Evolutionary conservation across 176 grass and related monocot species (phyloP), one percentile per base, ranked within the genome.

Genomic region (Areca catechu): DNA sequence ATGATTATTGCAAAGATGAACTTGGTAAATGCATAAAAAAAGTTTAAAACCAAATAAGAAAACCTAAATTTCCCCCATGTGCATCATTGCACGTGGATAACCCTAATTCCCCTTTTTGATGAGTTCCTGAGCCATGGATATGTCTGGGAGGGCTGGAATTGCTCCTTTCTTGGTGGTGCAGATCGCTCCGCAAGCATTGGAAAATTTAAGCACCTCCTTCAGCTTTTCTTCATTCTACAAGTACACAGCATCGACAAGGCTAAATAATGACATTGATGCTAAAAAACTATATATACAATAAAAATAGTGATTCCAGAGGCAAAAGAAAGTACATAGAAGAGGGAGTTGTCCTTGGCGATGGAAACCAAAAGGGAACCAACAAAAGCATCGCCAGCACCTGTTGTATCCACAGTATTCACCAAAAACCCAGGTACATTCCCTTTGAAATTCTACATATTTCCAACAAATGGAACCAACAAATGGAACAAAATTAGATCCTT

Each of bases 111-210:
- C 68, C 47, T 77, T 86, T 61, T n/a, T 57, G 48, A 87, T 28
- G 63, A 96, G 71, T 16, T 86, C 79, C 37, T 50, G 30, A 0
- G 83, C 83, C 28, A 57, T 51, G 27, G 70, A 73, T 1, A 62
- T 15, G 5, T 86, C 90, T 18, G 86, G 91, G 43, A 96, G 83
- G 4, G 91, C 91, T 4, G 83, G 91, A 56, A 96, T 96, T 58
- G 83, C 91, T 5, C 91, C 91, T 79, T 96, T 96, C 60, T 87
- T 19, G 25, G 80, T 96, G 55, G 91, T 90, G 80, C 83, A 90
- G 23, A 96, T 84, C 30, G 91, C 91, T 20, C 86, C 86, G 52
- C 86, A 87, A 0, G 91, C 91, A 16, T 96, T 90, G 24, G 91
- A 82, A 34, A 90, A 84, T 77, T 54, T 66, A 24, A 95, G 86